phyloP scores from a whole-genome alignment of 306 rosid genomes.

The Citrullus colocynthis region DNA sequence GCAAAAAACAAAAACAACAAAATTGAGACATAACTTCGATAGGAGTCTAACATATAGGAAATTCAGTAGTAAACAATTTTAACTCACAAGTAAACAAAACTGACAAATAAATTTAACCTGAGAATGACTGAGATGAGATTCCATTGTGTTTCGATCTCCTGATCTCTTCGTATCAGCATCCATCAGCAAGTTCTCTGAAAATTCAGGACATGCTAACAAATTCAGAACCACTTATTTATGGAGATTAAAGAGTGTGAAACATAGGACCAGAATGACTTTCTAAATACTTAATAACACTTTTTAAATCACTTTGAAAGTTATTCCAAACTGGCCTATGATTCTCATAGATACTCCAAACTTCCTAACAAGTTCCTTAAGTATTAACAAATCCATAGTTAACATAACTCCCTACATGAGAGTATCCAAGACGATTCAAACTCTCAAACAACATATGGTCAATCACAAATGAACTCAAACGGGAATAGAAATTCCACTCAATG shows the following conservation, averaged over 20 bases:
- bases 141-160: constrained; percentile 35
- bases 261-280: background rate
- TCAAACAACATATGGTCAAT: background rate
- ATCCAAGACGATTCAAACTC: background rate
- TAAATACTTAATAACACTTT: no score
- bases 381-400: background rate
- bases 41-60: background rate
- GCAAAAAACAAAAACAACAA: constrained; percentile 7
- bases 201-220: constrained; percentile 10
- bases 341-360: background rate
- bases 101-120: constrained; percentile 28
- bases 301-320: no score
- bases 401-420: background rate
- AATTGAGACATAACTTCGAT: background rate
- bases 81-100: background rate
- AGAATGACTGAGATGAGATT: constrained; percentile 36
- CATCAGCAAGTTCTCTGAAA: constrained; percentile 31
- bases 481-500: background rate
- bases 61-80: background rate
- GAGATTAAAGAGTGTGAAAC: background rate
- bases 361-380: background rate
- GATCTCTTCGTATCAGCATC: constrained; percentile 30
- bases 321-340: background rate
- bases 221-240: background rate
- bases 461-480: background rate